Percentiles rank a stretch among this genome's conserved stretches.
These are phyloP conservation scores for Torulaspora gathmanii DNA, from an alignment of 805 yeast species.

Conservation along the genomic window DNA sequence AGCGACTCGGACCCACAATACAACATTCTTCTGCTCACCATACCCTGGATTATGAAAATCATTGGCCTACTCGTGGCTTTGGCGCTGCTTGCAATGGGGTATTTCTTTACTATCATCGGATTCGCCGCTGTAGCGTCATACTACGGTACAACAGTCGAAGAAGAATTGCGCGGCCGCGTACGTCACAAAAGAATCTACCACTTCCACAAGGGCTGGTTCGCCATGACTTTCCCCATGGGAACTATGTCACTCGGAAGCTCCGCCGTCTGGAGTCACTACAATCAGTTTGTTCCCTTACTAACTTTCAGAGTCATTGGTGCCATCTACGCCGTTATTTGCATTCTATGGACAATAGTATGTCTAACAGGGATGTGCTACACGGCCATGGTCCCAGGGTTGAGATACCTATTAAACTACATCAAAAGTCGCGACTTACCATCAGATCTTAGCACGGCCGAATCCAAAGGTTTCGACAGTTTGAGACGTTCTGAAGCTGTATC, in stretches of 20 bases:
- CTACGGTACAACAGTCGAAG: constrained; percentile 19
- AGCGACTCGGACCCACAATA: constrained; percentile 15
- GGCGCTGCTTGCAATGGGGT: constrained; percentile 51
- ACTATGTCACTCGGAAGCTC: constrained; percentile 63
- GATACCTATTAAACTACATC: not conserved
- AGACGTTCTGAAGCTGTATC: not conserved
- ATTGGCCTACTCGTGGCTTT: constrained; percentile 41
- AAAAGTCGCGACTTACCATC: not conserved
- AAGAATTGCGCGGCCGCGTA: constrained; percentile 11
- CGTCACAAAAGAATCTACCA: constrained; percentile 28
- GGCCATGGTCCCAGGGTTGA: constrained; percentile 1
- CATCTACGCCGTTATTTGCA: constrained; percentile 52
- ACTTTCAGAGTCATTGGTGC: constrained; percentile 61
- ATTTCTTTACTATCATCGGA: constrained; percentile 49
- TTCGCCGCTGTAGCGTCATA: constrained; percentile 29
- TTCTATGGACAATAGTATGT: constrained; percentile 44
- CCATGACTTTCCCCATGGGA: constrained; percentile 86
- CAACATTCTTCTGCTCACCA: constrained; percentile 20
- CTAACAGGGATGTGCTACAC: constrained; percentile 22
- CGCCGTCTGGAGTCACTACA: constrained; percentile 46
- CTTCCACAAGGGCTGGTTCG: constrained; percentile 65
- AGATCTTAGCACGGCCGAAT: not conserved
- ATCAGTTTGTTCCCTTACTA: constrained; percentile 35
- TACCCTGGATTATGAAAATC: constrained; percentile 33
- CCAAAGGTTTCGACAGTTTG: constrained; percentile 1